These are phyloP conservation scores for Moringa oleifera DNA, from an alignment of 345 rosid genomes.

Conservation along the genomic window DNA sequence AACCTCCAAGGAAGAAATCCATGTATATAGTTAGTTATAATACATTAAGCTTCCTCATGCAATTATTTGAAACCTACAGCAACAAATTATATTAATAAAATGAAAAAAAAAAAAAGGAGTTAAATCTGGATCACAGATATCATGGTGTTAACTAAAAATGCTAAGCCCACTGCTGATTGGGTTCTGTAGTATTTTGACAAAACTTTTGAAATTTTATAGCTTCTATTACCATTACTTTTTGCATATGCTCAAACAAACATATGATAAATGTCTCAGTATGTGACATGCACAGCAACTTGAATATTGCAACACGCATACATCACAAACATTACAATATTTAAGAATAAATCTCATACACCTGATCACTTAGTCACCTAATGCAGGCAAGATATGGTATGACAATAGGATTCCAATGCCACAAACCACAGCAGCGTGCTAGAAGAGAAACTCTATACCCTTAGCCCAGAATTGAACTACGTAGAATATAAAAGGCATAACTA, in stretches of 20 bases:
- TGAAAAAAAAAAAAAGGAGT: not conserved
- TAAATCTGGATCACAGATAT: not conserved
- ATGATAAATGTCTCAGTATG: not conserved
- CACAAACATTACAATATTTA: not conserved
- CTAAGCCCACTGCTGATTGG: no score
- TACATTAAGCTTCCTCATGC: not conserved
- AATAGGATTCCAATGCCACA: no score
- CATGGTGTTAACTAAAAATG: not conserved
- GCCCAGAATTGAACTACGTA: not conserved
- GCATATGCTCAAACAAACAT: no score
- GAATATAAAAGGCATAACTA: not conserved
- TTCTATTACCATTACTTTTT: not conserved
- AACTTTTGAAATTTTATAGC: no score
- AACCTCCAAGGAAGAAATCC: slow-evolving; percentile 41
- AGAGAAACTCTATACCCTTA: not conserved
- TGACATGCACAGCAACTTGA: not conserved
- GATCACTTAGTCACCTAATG: not conserved
- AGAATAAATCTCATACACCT: not conserved
- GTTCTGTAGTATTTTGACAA: no score
- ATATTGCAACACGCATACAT: not conserved
- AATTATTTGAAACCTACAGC: not conserved
- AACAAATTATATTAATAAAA: not conserved
- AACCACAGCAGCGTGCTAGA: not conserved
- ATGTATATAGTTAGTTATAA: not conserved
- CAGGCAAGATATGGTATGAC: not conserved